These are phyloP conservation scores for Emmonsia crescens DNA, from an alignment of 2,329 filamentous ascomycete genomes.

Conservation along the genomic window DNA sequence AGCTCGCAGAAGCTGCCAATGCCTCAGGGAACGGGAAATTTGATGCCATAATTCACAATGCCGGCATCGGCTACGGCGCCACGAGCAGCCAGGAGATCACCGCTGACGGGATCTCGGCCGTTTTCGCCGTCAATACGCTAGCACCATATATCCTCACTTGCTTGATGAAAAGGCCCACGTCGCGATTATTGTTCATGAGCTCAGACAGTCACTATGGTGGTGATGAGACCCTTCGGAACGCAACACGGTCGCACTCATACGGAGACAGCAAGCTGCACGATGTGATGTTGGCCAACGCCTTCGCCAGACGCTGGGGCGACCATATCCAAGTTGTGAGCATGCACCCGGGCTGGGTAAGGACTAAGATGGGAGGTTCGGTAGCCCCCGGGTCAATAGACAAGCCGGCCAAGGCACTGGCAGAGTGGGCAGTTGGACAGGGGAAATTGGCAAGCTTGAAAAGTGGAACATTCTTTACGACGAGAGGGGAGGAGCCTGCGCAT, in stretches of 20 bases:
- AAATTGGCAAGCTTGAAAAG: slow-evolving; percentile 14
- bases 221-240: slow-evolving; percentile 30
- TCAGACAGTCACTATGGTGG: slow-evolving; percentile 43
- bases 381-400: slow-evolving; percentile 40
- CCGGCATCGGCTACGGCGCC: slow-evolving; percentile 37
- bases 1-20: slow-evolving; percentile 43
- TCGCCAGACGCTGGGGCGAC: slow-evolving; percentile 38
- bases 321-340: slow-evolving; percentile 38
- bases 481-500: slow-evolving; percentile 16
- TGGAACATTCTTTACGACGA: slow-evolving; percentile 15
- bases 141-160: slow-evolving; percentile 48
- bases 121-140: slow-evolving; percentile 47
- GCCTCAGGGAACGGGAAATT: slow-evolving; percentile 34
- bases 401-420: slow-evolving; percentile 39
- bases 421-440: slow-evolving; percentile 29
- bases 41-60: slow-evolving; percentile 50
- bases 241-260: slow-evolving; percentile 36
- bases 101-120: slow-evolving; percentile 36
- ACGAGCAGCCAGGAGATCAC: slow-evolving; percentile 31
- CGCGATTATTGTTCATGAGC: slow-evolving; percentile 43
- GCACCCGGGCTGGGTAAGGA: slow-evolving; percentile 46
- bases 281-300: slow-evolving; percentile 45
- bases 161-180: slow-evolving; percentile 37
- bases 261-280: slow-evolving; percentile 48
- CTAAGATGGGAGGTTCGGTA: slow-evolving; percentile 42